phyloP scores from a whole-genome alignment of 164 flowering plant genomes.

The Protea cynaroides region DNA sequence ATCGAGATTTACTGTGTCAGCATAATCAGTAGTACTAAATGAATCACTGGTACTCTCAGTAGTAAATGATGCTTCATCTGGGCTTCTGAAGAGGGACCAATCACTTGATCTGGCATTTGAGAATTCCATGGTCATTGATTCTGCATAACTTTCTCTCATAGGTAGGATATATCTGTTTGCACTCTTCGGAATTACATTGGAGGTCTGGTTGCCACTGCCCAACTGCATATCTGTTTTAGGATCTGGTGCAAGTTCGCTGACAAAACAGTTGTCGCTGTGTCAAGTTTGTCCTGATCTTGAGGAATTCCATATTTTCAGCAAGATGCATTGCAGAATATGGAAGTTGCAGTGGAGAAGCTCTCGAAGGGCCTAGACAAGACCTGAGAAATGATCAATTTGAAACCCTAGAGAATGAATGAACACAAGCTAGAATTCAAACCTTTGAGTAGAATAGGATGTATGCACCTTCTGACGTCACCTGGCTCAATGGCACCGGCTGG shows the following conservation, averaged over 20 bases:
- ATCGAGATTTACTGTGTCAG: conserved; percentile 39
- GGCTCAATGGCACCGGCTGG: conserved; percentile 57
- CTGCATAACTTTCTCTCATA: conserved; percentile 20
- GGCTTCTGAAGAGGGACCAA: conserved; percentile 82
- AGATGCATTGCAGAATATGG: conserved; percentile 20
- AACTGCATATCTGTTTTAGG: conserved; percentile 11
- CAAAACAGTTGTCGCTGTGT: conserved; percentile 9
- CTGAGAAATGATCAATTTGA: conserved; percentile 25
- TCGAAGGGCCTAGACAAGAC: conserved; percentile 61
- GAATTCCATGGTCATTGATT: conserved; percentile 34
- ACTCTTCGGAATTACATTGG: conserved; percentile 15
- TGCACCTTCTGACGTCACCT: conserved; percentile 91
- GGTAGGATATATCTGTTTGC: conserved; percentile 19
- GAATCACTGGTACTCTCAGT: conserved; percentile 85
- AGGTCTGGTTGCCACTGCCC: conserved; percentile 7
- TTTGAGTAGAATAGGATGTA: conserved; percentile 76
- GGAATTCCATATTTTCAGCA: conserved; percentile 24
- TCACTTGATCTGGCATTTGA: conserved; percentile 76
- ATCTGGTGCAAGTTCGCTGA: conserved; percentile 12
- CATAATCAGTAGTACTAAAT: conserved; percentile 57
- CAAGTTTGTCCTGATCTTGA: conserved; percentile 26
- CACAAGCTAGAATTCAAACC: conserved; percentile 27
- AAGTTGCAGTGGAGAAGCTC: conserved; percentile 23
- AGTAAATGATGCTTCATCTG: conserved; percentile 86
- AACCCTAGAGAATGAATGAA: not conserved